A percentile compares a stretch with the other conserved stretches of the same genome.
These are phyloP conservation scores for Ophiognomonia clavigignenti-juglandacearum DNA, from an alignment of 2,329 filamentous ascomycete species.

Conservation along the genomic window DNA sequence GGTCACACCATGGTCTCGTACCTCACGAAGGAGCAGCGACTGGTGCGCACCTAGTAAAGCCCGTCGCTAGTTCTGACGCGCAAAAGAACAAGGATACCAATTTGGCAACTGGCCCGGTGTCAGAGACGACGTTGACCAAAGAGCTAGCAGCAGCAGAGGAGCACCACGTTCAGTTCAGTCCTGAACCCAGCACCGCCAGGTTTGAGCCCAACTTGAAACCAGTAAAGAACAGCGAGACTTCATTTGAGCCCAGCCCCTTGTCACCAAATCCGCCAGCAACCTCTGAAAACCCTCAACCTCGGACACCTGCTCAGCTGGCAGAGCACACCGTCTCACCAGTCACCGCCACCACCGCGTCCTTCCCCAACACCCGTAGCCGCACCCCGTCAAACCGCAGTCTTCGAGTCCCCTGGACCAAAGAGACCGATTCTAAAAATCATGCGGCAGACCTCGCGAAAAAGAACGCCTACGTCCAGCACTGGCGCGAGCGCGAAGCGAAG, in stretches of 20 bases:
- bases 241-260: neutral
- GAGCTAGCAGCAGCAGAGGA: constrained; percentile 20
- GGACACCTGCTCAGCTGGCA: neutral
- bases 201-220: neutral
- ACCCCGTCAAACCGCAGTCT: constrained; percentile 8
- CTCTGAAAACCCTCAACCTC: neutral
- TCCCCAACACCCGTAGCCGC: constrained; percentile 6
- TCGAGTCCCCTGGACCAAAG: constrained; percentile 11
- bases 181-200: constrained; percentile 20
- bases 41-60: neutral
- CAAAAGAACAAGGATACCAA: constrained; percentile 21
- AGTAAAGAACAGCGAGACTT: neutral
- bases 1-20: constrained; percentile 10
- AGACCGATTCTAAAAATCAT: constrained; percentile 38
- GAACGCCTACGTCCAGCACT: constrained; percentile 63
- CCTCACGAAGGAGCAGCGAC: neutral
- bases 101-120: neutral
- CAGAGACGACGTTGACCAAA: too few species aligned
- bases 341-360: constrained; percentile 2
- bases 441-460: constrained; percentile 31
- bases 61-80: neutral
- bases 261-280: neutral
- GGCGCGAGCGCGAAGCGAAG: constrained; percentile 62
- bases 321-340: neutral
- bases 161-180: constrained; percentile 54